A percentile compares a stretch with the other conserved stretches of the same genome.
Evolutionary conservation across 306 rosid species (phyloP).

Genomic region (Sphenostylis stenocarpa): DNA sequence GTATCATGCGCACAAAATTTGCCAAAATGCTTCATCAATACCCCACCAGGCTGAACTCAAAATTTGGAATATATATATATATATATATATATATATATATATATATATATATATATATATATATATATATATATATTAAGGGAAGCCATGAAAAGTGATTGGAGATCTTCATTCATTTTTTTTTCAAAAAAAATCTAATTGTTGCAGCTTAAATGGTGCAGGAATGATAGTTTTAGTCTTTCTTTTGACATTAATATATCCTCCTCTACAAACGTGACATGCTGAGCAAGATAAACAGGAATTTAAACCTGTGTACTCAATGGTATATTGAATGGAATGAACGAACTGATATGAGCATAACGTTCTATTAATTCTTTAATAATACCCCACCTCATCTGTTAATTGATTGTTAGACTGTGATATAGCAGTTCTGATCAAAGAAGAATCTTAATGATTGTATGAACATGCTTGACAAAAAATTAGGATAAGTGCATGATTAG

Average conservation of each 20-base stretch:
- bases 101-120: neutral
- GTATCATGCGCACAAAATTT: slow-evolving; percentile 65
- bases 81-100: neutral
- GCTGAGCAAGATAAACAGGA: slow-evolving; percentile 10
- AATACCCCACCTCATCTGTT: slow-evolving; percentile 12
- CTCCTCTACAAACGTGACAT: neutral
- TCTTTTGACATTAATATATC: slow-evolving; percentile 10
- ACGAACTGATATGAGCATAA: neutral
- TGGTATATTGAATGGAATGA: slow-evolving; percentile 11
- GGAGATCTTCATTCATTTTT: neutral
- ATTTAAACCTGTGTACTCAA: slow-evolving; percentile 20
- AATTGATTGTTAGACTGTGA: slow-evolving; percentile 11
- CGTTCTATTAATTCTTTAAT: slow-evolving; percentile 10
- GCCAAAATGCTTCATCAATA: slow-evolving; percentile 35
- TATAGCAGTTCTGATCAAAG: slow-evolving; percentile 32
- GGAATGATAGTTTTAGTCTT: slow-evolving; percentile 25
- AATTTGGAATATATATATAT: neutral
- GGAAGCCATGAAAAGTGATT: neutral
- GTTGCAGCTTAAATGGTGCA: slow-evolving; percentile 10
- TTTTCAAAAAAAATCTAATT: neutral
- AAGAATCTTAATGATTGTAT: slow-evolving; percentile 60
- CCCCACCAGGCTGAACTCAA: slow-evolving; percentile 49
- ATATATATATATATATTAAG: neutral
- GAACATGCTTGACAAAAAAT: slow-evolving; percentile 46
- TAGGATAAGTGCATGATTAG: slow-evolving; percentile 23